phyloP scores from a whole-genome alignment of 176 grass and related monocot species.

The Puccinellia tenuiflora region DNA sequence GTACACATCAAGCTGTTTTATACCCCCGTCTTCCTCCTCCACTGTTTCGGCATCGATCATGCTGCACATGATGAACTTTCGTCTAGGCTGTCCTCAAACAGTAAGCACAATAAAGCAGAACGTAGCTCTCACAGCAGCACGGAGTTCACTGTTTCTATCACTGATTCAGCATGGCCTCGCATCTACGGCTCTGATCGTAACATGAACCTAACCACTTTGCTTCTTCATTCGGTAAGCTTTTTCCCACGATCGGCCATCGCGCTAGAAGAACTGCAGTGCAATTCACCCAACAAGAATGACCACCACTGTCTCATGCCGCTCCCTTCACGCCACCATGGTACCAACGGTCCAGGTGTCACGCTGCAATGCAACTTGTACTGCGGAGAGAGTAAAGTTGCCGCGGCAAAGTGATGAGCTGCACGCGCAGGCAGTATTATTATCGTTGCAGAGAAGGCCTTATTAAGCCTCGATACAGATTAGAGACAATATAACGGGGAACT shows the following conservation, averaged over 20 bases:
- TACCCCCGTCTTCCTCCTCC: background rate
- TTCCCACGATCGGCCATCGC: background rate
- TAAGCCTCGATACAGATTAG: background rate
- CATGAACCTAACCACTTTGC: constrained; percentile 23
- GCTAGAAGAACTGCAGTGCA: constrained; percentile 18
- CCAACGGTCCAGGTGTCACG: background rate
- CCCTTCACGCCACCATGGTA: background rate
- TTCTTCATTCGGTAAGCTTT: background rate
- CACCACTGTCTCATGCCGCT: background rate
- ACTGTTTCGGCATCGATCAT: background rate
- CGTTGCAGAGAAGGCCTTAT: background rate
- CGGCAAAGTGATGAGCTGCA: background rate
- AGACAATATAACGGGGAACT: background rate
- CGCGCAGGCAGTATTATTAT: background rate
- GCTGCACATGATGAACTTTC: background rate
- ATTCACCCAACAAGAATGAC: constrained; percentile 15
- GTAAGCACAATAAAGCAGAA: background rate
- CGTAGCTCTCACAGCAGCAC: background rate
- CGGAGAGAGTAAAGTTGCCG: background rate
- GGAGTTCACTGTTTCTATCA: background rate
- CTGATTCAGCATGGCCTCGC: background rate
- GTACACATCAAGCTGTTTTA: background rate
- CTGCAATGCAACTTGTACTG: constrained; percentile 12
- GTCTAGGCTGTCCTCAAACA: background rate
- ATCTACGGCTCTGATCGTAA: background rate